These are phyloP conservation scores for Aphanomyces invadans DNA, from an alignment of 352 stramenopile species.

Conservation along the genomic window DNA sequence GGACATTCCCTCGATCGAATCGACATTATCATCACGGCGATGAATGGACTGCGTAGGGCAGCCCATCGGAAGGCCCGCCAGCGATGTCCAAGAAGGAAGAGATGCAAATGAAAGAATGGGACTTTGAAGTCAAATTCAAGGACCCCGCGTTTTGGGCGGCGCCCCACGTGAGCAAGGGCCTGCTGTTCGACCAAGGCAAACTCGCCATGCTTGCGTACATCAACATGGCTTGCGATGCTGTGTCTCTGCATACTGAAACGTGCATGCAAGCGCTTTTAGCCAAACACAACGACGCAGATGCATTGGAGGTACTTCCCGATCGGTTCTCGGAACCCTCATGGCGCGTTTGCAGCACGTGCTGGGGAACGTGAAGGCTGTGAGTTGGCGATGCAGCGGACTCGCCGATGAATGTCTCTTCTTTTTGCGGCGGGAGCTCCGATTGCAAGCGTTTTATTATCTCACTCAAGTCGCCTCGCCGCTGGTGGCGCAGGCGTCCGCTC, in stretches of 20 bases:
- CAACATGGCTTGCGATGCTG: slow-evolving; percentile 12
- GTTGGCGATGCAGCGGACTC: slow-evolving; percentile 59
- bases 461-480: slow-evolving; percentile 61
- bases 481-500: slow-evolving; percentile 48
- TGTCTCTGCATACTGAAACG: slow-evolving; percentile 10
- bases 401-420: slow-evolving; percentile 75
- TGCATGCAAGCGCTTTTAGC: not conserved
- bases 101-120: slow-evolving; percentile 2
- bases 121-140: slow-evolving; percentile 18
- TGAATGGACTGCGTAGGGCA: not conserved
- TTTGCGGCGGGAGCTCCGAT: slow-evolving; percentile 56
- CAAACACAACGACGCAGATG: not conserved
- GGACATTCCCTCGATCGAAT: too few relatives aligned
- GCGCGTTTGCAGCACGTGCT: slow-evolving; percentile 3
- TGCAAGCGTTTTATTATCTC: slow-evolving; percentile 72
- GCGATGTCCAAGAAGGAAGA: not conserved
- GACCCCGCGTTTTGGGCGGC: slow-evolving; percentile 1
- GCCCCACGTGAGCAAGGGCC: not conserved
- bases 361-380: slow-evolving; percentile 30
- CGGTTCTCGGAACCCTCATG: not conserved
- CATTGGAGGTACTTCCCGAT: slow-evolving; percentile 1
- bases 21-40: too few relatives aligned
- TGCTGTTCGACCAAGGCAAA: slow-evolving; percentile 9
- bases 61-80: not conserved
- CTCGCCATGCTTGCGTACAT: slow-evolving; percentile 18